Evolutionary conservation across 129 eudicot genomes (phyloP).

Genomic region (Saposhnikovia divaricata): DNA sequence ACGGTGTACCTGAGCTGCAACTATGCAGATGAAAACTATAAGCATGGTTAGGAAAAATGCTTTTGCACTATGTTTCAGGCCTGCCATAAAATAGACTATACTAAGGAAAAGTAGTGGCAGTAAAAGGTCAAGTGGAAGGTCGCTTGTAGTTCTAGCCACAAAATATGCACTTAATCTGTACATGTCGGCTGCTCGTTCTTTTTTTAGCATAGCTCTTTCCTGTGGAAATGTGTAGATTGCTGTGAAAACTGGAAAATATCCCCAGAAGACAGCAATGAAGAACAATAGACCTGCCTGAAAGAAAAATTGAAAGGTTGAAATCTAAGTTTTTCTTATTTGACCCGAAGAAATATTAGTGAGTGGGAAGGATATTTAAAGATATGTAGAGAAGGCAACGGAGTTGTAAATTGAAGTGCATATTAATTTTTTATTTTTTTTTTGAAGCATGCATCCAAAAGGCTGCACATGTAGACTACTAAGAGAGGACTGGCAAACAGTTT

Average conservation of each 20-base stretch:
- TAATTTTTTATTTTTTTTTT: not conserved
- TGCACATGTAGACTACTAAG: not conserved
- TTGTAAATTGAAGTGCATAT: not conserved
- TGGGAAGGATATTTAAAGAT: not conserved
- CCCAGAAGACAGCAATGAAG: constrained; percentile 98
- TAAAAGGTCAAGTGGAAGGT: constrained; percentile 81
- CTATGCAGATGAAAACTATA: constrained; percentile 72
- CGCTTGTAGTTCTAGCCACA: constrained; percentile 80
- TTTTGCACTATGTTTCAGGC: constrained; percentile 44
- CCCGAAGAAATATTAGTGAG: not conserved
- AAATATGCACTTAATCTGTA: constrained; percentile 93
- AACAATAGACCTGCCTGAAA: constrained; percentile 87
- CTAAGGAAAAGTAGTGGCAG: constrained; percentile 74
- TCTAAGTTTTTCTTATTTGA: not conserved
- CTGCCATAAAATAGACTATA: constrained; percentile 92
- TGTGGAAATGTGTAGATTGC: constrained; percentile 97
- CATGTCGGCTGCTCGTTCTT: constrained; percentile 96
- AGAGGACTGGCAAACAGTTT: not conserved
- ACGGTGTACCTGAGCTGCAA: constrained; percentile 92
- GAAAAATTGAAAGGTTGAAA: constrained; percentile 3
- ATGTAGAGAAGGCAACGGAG: not conserved
- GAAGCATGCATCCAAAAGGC: not conserved
- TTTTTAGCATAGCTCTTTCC: constrained; percentile 88
- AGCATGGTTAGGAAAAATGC: constrained; percentile 67
- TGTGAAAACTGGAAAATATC: constrained; percentile 88